Evolutionary conservation across 306 rosid genomes (phyloP).

Genomic region (Chamaecrista fasciculata): DNA sequence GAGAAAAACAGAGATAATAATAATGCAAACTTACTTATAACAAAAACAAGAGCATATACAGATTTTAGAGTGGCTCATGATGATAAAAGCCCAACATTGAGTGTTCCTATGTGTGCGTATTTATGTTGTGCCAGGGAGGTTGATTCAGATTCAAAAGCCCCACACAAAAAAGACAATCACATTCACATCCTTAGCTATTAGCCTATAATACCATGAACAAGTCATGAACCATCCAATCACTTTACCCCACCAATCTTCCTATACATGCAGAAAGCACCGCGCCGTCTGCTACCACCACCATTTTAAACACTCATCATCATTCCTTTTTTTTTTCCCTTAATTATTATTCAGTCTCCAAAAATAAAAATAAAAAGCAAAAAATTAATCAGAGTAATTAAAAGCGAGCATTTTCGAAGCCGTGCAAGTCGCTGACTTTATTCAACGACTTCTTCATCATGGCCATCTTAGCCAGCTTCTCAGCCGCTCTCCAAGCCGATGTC

Average conservation of each 20-base stretch:
- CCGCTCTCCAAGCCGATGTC: slow-evolving; percentile 67
- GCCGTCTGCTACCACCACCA: slow-evolving; percentile 30
- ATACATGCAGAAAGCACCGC: slow-evolving; percentile 8
- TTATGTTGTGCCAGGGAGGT: not conserved
- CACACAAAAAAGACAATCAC: slow-evolving; percentile 2
- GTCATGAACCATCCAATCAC: no score
- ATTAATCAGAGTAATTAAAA: no score
- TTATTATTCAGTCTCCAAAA: not conserved
- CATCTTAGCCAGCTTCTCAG: slow-evolving; percentile 62
- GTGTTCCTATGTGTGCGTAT: not conserved
- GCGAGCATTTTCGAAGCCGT: slow-evolving; percentile 72
- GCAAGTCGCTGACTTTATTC: slow-evolving; percentile 57
- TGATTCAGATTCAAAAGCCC: not conserved
- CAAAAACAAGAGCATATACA: not conserved
- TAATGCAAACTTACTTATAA: not conserved
- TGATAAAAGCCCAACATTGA: not conserved
- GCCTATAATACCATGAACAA: no score
- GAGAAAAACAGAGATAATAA: not conserved
- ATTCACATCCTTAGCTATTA: no score
- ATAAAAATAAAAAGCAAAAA: no score
- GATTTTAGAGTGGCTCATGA: not conserved
- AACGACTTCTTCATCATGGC: slow-evolving; percentile 59
- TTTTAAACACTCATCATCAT: not conserved
- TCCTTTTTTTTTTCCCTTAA: not conserved
- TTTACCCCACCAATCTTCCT: not conserved